These are phyloP conservation scores for Rhizopogon vesiculosus DNA, from an alignment of 768 basidiomycete species.

Conservation along the genomic window DNA sequence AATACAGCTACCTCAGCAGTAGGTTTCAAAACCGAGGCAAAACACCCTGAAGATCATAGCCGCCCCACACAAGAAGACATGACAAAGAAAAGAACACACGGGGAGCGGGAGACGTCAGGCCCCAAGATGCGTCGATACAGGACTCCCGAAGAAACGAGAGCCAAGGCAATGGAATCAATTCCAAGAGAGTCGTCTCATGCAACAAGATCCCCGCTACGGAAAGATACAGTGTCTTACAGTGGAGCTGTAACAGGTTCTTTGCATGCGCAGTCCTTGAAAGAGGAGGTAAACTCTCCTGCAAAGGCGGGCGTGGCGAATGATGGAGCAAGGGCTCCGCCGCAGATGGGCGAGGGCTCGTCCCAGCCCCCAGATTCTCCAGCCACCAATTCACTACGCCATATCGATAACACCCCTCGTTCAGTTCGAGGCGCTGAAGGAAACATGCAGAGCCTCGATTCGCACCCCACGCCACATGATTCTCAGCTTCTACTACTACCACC, in stretches of 20 bases:
- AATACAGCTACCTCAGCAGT: fast-evolving
- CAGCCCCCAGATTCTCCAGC: background rate
- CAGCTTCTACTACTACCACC: too few relatives aligned
- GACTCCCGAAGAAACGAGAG: background rate
- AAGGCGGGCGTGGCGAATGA: background rate
- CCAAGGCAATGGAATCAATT: too few relatives aligned
- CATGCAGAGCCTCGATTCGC: too few relatives aligned
- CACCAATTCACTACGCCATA: background rate
- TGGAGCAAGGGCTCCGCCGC: too few relatives aligned
- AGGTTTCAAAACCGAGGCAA: background rate
- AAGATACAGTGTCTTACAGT: background rate
- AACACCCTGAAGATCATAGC: background rate
- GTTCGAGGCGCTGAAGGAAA: background rate
- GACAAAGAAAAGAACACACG: background rate
- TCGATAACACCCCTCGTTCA: background rate
- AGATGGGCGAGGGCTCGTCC: background rate
- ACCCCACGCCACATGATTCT: background rate
- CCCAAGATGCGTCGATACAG: background rate
- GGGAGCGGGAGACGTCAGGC: background rate
- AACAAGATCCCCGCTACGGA: background rate
- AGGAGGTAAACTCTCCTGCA: background rate
- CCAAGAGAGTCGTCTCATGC: background rate
- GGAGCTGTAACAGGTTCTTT: background rate
- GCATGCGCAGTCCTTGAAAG: background rate
- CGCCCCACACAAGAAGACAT: background rate